Base-by-base conservation (phyloP, 225 moss, liverwort and hornwort species). In the Pleurozium schreberi region DNA sequence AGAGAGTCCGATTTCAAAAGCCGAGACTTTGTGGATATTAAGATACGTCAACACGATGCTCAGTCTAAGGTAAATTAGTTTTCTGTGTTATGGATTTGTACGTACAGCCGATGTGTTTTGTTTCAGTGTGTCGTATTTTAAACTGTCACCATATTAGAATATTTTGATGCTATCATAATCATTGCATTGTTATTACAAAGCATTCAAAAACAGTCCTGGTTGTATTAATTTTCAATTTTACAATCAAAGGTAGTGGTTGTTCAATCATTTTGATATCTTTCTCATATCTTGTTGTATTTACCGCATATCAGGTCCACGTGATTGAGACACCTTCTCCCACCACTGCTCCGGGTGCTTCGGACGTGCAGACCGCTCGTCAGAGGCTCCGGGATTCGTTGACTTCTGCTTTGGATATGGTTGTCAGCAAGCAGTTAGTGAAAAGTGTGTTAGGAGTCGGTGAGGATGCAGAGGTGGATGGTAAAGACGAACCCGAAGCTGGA, bases 321-420 rank as follows among this genome's bases (percentile, higher is more conserved):
- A 17, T 89, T 18, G 98, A 94, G 62, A 53, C 93, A 16, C 89
- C 94, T 73, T 90, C 95, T 80, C 92, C 92, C 52, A 91, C 86
- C 78, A 89, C 85, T 89, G 74, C 88, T 50, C 93, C 90, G 52
- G 87, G 76, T 47, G 85, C 87, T 89, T 88, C 91, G 34, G 96
- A 96, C 75, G 91, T 92, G 86, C 96, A 93, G 87, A 59, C 88
- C 67, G 92, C 93, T 55, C 94, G 98, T 81, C 92, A 92, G 84
- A 98, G 95, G 90, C 89, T 98, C 57, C 93, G 97, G 15, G 98
- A 98, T 78, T 96, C 96, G 31, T 78, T 98, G 93, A 93, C 97
- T 18, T 92, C 98, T 75, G 98, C 98, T 25, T 88, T 98, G 81
- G 96, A 98, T 89, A 97, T 97, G 97, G 98, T 95, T 77, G 97